Conservation (phyloP, 805 yeast genomes). For the Myxozyma monticola region DNA sequence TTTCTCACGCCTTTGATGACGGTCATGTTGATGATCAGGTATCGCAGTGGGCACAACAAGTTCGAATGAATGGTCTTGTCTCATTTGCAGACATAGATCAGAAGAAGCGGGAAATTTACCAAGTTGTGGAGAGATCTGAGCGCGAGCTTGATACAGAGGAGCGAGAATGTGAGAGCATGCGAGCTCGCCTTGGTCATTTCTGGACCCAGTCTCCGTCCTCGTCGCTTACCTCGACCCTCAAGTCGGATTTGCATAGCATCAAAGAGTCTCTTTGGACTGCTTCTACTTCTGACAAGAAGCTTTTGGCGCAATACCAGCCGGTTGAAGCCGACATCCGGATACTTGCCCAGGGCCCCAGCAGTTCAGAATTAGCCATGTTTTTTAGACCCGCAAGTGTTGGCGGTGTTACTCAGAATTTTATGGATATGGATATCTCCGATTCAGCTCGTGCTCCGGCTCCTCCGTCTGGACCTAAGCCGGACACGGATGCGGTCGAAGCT, state of each 20-base stretch:
- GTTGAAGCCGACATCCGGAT: conserved; percentile 46
- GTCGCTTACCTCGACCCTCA: conserved; percentile 34
- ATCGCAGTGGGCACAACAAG: conserved; percentile 18
- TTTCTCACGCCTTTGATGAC: conserved; percentile 13
- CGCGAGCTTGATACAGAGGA: conserved; percentile 39
- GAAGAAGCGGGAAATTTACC: conserved; percentile 24
- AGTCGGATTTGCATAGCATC: conserved; percentile 35
- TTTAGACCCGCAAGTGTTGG: conserved; percentile 30
- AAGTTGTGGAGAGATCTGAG: conserved; percentile 37
- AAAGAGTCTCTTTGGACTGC: conserved; percentile 44
- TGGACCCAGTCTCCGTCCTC: conserved; percentile 46
- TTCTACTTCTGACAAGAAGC: conserved; percentile 52
- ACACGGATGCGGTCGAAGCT: conserved; percentile 53
- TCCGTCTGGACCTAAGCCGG: neutral
- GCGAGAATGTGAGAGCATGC: conserved; percentile 39
- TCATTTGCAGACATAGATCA: conserved; percentile 25
- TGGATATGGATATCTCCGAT: conserved; percentile 64
- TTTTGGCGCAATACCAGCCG: conserved; percentile 52
- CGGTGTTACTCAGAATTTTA: conserved; percentile 45
- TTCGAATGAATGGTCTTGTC: conserved; percentile 30
- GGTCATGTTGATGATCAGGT: conserved; percentile 21
- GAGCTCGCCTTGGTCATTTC: conserved; percentile 40
- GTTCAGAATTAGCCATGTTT: conserved; percentile 43
- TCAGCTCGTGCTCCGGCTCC: conserved; percentile 7
- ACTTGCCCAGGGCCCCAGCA: conserved; percentile 48